Evolutionary conservation across 352 stramenopile genomes (phyloP).

Genomic region (Phytophthora constricta): DNA sequence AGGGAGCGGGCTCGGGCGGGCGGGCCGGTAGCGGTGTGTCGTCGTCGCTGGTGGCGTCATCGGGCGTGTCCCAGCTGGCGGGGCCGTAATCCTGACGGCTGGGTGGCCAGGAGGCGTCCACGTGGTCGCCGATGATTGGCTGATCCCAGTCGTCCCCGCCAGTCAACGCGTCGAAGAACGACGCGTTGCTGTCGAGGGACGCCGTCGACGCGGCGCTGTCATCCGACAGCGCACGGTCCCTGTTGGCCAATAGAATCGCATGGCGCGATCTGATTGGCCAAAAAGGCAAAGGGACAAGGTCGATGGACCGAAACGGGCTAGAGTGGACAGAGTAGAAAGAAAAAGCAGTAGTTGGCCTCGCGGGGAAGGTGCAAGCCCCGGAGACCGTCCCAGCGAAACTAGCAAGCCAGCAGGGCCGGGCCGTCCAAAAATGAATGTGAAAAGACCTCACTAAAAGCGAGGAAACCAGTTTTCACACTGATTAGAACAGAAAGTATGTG

Average conservation of each 20-base stretch:
- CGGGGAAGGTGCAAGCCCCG: conserved; percentile 17
- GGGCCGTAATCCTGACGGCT: no score
- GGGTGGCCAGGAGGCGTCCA: no score
- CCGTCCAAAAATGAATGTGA: conserved; percentile 87
- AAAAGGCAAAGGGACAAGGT: background rate
- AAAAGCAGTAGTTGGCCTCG: conserved; percentile 7
- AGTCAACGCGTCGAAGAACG: no score
- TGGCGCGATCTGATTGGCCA: conserved; percentile 5
- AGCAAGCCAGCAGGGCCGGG: conserved; percentile 15
- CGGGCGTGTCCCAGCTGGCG: no score
- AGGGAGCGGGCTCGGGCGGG: no score
- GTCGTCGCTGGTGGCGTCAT: no score
- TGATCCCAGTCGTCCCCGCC: no score
- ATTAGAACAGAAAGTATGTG: conserved; percentile 65
- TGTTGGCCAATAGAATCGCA: no score
- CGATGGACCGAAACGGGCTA: background rate
- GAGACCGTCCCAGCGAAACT: conserved; percentile 13
- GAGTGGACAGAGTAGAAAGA: background rate
- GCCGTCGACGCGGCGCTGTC: conserved; percentile 16
- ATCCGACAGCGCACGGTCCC: background rate
- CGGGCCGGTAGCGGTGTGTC: no score
- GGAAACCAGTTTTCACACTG: conserved; percentile 92
- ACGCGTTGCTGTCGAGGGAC: conserved; percentile 8
- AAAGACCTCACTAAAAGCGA: conserved; percentile 59
- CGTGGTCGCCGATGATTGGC: no score